These are phyloP conservation scores for Pleurotus salmoneostramineus DNA, from an alignment of 768 basidiomycete genomes.

Conservation along the genomic window DNA sequence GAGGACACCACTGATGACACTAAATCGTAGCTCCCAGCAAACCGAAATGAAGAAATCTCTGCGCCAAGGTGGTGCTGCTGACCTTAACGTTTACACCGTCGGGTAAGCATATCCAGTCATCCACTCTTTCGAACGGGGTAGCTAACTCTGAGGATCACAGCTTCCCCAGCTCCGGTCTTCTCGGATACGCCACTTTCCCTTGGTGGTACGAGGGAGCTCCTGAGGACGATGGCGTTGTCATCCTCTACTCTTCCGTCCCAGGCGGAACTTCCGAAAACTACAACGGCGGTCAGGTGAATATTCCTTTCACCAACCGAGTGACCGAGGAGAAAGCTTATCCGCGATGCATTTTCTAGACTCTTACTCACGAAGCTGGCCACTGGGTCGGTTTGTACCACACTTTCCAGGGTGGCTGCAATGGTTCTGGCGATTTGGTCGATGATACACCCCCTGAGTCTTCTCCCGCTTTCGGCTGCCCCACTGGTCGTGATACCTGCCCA, in stretches of 20 bases:
- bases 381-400: slow-evolving; percentile 37
- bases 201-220: slow-evolving; percentile 21
- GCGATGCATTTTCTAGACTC: slow-evolving; percentile 16
- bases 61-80: slow-evolving; percentile 21
- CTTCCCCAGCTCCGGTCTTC: slow-evolving; percentile 20
- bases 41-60: slow-evolving; percentile 25
- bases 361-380: slow-evolving; percentile 34
- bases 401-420: slow-evolving; percentile 29
- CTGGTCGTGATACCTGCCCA: slow-evolving; percentile 29
- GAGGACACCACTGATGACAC: neutral
- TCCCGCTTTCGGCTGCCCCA: slow-evolving; percentile 37
- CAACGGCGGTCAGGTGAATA: slow-evolving; percentile 18
- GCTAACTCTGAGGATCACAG: neutral
- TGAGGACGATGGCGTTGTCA: slow-evolving; percentile 31
- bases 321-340: too few relatives aligned
- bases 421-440: slow-evolving; percentile 14
- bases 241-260: slow-evolving; percentile 18
- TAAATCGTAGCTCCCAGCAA: slow-evolving; percentile 12
- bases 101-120: slow-evolving; percentile 2
- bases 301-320: neutral
- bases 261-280: slow-evolving; percentile 25
- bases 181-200: slow-evolving; percentile 37
- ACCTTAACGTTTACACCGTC: slow-evolving; percentile 22
- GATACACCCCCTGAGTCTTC: slow-evolving; percentile 45
- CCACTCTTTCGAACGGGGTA: neutral